phyloP scores from a whole-genome alignment of 768 basidiomycete species.

The Suillus alpinus region DNA sequence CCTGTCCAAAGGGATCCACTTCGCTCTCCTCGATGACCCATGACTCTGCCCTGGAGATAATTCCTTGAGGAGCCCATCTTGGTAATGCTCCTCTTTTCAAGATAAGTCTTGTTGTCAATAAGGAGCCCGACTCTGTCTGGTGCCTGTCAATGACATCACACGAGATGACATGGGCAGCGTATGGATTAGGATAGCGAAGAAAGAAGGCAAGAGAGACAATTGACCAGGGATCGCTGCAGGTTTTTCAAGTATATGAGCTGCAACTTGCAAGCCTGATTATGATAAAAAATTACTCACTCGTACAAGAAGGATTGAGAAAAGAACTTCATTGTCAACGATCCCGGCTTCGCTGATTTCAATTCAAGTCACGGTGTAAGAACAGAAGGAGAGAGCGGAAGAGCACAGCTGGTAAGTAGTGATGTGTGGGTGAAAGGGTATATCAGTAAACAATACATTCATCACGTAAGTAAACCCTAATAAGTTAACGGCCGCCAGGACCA shows the following conservation, averaged over 20 bases:
- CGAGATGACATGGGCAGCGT: constrained; percentile 88
- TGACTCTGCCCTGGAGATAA: constrained; percentile 81
- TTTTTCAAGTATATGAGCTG: constrained; percentile 14
- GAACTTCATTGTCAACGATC: constrained; percentile 50
- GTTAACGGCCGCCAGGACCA: background rate
- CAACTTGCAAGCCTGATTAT: background rate
- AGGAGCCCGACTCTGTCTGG: constrained; percentile 67
- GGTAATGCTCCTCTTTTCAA: constrained; percentile 91
- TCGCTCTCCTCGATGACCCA: constrained; percentile 97
- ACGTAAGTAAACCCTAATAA: constrained; percentile 6
- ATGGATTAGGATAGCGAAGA: constrained; percentile 93
- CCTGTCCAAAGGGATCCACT: constrained; percentile 79
- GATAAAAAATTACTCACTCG: constrained; percentile 38
- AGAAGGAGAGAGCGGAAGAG: background rate
- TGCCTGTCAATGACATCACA: constrained; percentile 92
- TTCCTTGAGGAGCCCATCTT: constrained; percentile 84
- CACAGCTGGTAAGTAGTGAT: background rate
- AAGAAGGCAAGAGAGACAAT: constrained; percentile 93
- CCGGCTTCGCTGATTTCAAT: constrained; percentile 16
- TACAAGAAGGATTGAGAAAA: constrained; percentile 56
- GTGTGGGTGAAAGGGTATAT: background rate
- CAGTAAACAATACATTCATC: background rate
- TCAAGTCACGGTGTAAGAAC: background rate
- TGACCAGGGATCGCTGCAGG: constrained; percentile 82
- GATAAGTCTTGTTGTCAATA: constrained; percentile 87